These are phyloP conservation scores for Penicillium paxilli DNA, from an alignment of 495 filamentous ascomycete species.

Conservation along the genomic window DNA sequence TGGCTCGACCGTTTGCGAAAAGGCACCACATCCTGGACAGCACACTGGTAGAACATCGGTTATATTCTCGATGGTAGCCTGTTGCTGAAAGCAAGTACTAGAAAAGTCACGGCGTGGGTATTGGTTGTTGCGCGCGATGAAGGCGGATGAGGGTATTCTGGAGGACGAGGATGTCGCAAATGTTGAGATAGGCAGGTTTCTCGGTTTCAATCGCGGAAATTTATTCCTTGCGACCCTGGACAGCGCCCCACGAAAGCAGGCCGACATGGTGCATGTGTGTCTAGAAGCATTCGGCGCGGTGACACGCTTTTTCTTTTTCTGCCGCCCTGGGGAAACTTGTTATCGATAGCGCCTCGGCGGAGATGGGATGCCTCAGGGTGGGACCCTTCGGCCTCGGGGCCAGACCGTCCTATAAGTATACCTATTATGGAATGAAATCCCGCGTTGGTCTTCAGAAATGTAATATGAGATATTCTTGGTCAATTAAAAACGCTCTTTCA, in stretches of 20 bases:
- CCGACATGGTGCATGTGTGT: constrained; percentile 29
- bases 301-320: constrained; percentile 25
- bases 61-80: constrained; percentile 1
- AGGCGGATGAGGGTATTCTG: not conserved
- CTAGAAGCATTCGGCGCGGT: constrained; percentile 16
- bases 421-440: not conserved
- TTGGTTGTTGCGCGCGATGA: not conserved
- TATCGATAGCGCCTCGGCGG: constrained; percentile 24
- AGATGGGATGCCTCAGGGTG: not conserved
- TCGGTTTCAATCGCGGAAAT: not conserved
- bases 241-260: constrained; percentile 29
- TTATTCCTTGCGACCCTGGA: constrained; percentile 14
- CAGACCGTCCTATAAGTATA: too few species aligned
- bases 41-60: constrained; percentile 33
- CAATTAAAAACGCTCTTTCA: too few species aligned
- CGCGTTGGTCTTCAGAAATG: too few species aligned
- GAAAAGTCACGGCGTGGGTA: constrained; percentile 23
- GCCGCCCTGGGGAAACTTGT: constrained; percentile 8
- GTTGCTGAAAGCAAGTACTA: constrained; percentile 7
- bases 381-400: too few species aligned
- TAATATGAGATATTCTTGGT: too few species aligned
- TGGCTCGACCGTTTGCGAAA: constrained; percentile 69
- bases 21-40: constrained; percentile 90
- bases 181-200: not conserved
- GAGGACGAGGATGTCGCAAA: not conserved